Evolutionary conservation across 129 eudicot species (phyloP).

Genomic region (Heracleum sosnowskyi): DNA sequence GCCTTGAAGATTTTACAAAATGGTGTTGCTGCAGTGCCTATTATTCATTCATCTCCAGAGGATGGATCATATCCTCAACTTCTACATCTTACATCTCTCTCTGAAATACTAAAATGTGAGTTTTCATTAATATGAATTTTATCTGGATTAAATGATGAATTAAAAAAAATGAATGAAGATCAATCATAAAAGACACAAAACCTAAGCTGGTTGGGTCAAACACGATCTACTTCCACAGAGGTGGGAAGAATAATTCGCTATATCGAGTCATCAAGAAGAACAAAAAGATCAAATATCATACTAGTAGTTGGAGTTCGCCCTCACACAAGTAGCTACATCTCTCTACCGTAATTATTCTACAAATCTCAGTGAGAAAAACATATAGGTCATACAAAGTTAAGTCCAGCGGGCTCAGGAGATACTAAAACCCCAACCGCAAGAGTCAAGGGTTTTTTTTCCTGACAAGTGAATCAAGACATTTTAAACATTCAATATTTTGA

Average conservation of each 20-base stretch:
- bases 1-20: slow-evolving; percentile 59
- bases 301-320: background rate
- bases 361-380: background rate
- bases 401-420: background rate
- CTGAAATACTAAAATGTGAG: slow-evolving; percentile 66
- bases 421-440: background rate
- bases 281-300: too few relatives aligned
- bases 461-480: background rate
- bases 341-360: background rate
- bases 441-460: background rate
- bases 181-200: background rate
- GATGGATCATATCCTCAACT: slow-evolving; percentile 82
- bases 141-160: background rate
- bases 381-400: background rate
- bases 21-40: slow-evolving; percentile 67
- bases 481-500: too few relatives aligned
- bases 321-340: background rate
- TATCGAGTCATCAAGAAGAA: background rate
- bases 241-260: background rate
- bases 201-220: background rate
- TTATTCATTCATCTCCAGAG: slow-evolving; percentile 51
- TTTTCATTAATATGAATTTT: background rate
- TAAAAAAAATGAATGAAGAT: background rate
- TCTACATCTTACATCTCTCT: slow-evolving; percentile 80
- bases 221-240: background rate